These are phyloP conservation scores for Penicillium sp. DNA, from an alignment of 2,329 filamentous ascomycete species.

Conservation along the genomic window DNA sequence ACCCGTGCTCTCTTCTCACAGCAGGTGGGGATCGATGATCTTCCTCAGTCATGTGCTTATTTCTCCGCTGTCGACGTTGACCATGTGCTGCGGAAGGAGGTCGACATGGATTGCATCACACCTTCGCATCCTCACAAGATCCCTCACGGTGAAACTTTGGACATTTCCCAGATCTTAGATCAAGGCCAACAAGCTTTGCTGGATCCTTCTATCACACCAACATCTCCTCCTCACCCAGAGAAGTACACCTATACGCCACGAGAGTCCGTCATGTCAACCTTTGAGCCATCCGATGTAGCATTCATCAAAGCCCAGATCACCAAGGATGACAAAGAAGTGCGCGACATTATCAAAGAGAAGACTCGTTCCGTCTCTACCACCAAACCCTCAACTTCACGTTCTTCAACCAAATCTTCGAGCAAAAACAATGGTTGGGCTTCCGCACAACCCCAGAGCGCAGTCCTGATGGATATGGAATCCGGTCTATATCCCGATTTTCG, in stretches of 20 bases:
- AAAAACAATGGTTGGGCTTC: slow-evolving; percentile 31
- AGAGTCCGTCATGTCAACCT: slow-evolving; percentile 73
- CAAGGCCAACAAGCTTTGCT: slow-evolving; percentile 70
- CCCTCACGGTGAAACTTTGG: slow-evolving; percentile 79
- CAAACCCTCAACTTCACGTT: slow-evolving; percentile 17
- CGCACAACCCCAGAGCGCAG: slow-evolving; percentile 45
- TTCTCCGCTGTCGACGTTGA: slow-evolving; percentile 97
- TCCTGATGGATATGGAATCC: slow-evolving; percentile 47
- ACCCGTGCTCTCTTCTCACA: slow-evolving; percentile 96
- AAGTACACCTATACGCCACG: slow-evolving; percentile 69
- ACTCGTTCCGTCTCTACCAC: slow-evolving; percentile 40
- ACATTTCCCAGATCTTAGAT: slow-evolving; percentile 74
- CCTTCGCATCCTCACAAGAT: slow-evolving; percentile 81
- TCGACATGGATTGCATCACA: slow-evolving; percentile 96
- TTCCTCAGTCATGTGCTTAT: slow-evolving; percentile 91
- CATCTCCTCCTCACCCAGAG: slow-evolving; percentile 60
- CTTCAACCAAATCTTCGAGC: slow-evolving; percentile 26
- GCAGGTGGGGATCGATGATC: slow-evolving; percentile 92
- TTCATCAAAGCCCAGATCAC: slow-evolving; percentile 87
- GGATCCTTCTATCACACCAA: slow-evolving; percentile 63
- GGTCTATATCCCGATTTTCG: slow-evolving; percentile 36
- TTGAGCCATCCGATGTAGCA: slow-evolving; percentile 58
- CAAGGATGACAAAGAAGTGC: slow-evolving; percentile 70
- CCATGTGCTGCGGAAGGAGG: slow-evolving; percentile 93
- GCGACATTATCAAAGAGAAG: slow-evolving; percentile 66